Base-by-base conservation (phyloP, 805 yeast species). In the Cyberlindnera xylosilytica region DNA sequence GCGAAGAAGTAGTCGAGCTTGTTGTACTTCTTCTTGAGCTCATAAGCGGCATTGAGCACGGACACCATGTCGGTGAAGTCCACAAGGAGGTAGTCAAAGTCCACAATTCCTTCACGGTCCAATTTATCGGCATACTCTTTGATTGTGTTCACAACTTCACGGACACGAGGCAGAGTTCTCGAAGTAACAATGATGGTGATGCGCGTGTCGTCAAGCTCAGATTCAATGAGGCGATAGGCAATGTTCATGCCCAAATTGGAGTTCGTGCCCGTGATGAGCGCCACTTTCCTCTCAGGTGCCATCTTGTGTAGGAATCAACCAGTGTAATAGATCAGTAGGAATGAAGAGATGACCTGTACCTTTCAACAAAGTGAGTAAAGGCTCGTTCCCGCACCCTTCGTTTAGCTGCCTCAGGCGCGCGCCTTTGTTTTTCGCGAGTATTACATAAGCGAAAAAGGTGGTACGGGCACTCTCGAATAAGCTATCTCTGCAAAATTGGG, bases 51-150 rank as follows among this genome's bases (percentile, higher is more conserved):
- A 20, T 76, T 73, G 22, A 87, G 66, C 12, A 90, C 76, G 1
- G 96, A 86, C 9, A 87, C 83, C 96, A 90, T 88, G 55, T 86
- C 79, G 11, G 90, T 76, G 61, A 91, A 89, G 60, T 93, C 98
- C n/a, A 93, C 80, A 37, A 93, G 66, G 2, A 90, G 57, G 54
- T 93, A 93, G 64, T 93, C 99, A 57, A 83, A 91, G 57, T 87
- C 95, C 6, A 89, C 72, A 22, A 72, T 67, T 0, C 81, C 85
- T 2, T 65, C 60, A 35, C 87, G 71, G n/a, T 64, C 53, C 4
- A 57, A 44, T 35, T 63, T 64, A 4, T 60, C 58, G 4, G 62
- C 72, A 58, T 71, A 73, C 7, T 63, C 57, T 45, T 79, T 74
- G 45, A 88, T 78, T 35, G 65, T 63, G 20, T 69, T 71, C 38